Evolutionary conservation across 805 yeast species (phyloP).

Genomic region (Metschnikowia corniflorae): DNA sequence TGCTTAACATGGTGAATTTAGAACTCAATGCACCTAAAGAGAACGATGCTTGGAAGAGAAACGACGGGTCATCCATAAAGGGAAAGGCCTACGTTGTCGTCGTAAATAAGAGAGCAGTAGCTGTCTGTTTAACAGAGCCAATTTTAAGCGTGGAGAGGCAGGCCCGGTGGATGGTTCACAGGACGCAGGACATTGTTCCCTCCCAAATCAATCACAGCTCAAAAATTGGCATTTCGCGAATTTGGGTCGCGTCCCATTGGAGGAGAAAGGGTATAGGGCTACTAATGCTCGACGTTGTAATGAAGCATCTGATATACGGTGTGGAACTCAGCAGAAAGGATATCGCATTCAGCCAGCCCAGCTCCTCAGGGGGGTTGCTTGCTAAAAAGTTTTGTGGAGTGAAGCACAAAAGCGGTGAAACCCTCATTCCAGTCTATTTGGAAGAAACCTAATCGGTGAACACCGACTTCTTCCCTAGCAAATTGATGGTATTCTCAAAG

Average conservation of each 20-base stretch:
- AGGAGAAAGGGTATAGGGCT: slow-evolving; percentile 52
- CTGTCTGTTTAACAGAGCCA: slow-evolving; percentile 52
- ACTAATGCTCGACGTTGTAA: slow-evolving; percentile 42
- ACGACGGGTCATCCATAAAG: background rate
- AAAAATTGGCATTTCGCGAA: slow-evolving; percentile 37
- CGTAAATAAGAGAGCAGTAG: slow-evolving; percentile 46
- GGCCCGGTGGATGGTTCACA: slow-evolving; percentile 60
- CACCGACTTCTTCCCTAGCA: slow-evolving; percentile 16
- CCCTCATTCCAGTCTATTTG: slow-evolving; percentile 48
- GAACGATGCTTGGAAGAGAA: slow-evolving; percentile 29
- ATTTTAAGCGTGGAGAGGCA: slow-evolving; percentile 22
- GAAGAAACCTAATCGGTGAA: slow-evolving; percentile 22
- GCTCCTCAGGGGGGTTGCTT: slow-evolving; percentile 57
- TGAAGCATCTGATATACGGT: slow-evolving; percentile 48
- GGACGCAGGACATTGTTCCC: slow-evolving; percentile 49
- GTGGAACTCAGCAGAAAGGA: slow-evolving; percentile 37
- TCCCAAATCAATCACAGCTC: slow-evolving; percentile 35
- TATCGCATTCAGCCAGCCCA: slow-evolving; percentile 72
- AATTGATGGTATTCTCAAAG: slow-evolving; percentile 35
- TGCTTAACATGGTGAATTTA: slow-evolving; percentile 53
- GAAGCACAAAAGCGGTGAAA: slow-evolving; percentile 49
- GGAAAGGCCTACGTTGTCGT: slow-evolving; percentile 47
- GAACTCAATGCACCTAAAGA: slow-evolving; percentile 55
- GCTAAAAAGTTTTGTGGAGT: slow-evolving; percentile 57
- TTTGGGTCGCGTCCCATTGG: slow-evolving; percentile 43